phyloP scores from a whole-genome alignment of 1,139 yeast genomes.

The Nadsonia starkeyi-henricii region DNA sequence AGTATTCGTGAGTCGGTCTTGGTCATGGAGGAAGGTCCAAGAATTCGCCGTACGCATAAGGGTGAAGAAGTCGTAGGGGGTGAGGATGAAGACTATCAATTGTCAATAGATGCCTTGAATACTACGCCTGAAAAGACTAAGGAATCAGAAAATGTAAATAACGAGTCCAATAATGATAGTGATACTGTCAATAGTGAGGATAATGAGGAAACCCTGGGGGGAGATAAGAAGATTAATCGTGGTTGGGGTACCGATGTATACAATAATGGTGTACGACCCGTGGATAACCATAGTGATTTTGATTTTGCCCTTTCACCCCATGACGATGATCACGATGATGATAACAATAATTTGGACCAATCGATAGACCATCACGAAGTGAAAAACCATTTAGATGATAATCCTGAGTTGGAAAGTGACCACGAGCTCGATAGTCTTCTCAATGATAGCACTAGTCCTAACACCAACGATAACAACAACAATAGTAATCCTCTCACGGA shows the following conservation, averaged over 20 bases:
- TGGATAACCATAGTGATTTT: background rate
- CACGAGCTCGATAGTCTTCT: slow-evolving; percentile 25
- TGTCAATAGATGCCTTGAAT: slow-evolving; percentile 12
- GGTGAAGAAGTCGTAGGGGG: slow-evolving; percentile 70
- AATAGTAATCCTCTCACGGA: no score
- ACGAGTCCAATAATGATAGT: background rate
- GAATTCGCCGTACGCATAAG: slow-evolving; percentile 66
- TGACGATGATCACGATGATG: slow-evolving; percentile 5
- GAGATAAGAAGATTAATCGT: no score
- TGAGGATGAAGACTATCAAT: slow-evolving; percentile 22
- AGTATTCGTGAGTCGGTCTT: slow-evolving; percentile 51
- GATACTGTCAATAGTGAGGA: no score
- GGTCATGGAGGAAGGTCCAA: slow-evolving; percentile 39
- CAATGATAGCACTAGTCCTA: slow-evolving; percentile 13
- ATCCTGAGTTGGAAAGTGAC: slow-evolving; percentile 16
- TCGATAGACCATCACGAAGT: slow-evolving; percentile 2
- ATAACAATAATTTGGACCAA: slow-evolving; percentile 16
- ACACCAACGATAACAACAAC: slow-evolving; percentile 5
- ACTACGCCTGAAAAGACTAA: slow-evolving; percentile 6
- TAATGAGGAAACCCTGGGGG: no score
- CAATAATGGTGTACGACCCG: background rate
- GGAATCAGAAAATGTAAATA: background rate
- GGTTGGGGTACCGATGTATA: background rate
- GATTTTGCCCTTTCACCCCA: background rate
- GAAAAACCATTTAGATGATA: slow-evolving; percentile 4